Evolutionary conservation across 371 early-diverging fungal species (phyloP).

Genomic region (Batkoa obscura): DNA sequence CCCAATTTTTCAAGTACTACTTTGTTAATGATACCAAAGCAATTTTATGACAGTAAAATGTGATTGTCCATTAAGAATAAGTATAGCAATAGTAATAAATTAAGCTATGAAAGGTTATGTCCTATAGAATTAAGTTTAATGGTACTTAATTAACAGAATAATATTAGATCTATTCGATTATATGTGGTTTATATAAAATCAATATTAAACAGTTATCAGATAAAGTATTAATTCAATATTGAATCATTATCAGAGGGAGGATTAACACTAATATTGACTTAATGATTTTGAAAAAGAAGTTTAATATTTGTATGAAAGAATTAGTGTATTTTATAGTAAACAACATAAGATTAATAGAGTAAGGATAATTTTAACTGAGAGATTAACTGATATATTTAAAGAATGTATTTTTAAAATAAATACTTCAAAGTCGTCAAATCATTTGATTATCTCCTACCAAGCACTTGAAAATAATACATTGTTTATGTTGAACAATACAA

Average conservation of each 20-base stretch:
- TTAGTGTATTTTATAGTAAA: neutral
- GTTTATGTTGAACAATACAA: constrained; percentile 8
- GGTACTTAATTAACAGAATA: no score
- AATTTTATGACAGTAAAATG: neutral
- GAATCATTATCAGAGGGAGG: constrained; percentile 8
- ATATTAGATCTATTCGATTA: no score
- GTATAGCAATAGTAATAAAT: neutral
- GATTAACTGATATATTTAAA: constrained; percentile 10
- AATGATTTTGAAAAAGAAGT: neutral
- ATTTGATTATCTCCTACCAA: constrained; percentile 16
- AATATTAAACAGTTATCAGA: no score
- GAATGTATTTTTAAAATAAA: constrained; percentile 8
- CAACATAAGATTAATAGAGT: constrained; percentile 4
- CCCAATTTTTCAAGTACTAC: constrained; percentile 1
- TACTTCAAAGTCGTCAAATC: constrained; percentile 15
- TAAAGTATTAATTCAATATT: no score
- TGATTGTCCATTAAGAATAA: constrained; percentile 1
- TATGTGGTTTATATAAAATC: no score
- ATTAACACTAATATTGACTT: constrained; percentile 1
- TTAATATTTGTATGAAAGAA: constrained; percentile 6
- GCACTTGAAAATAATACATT: constrained; percentile 15
- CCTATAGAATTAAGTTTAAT: no score
- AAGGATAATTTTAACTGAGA: constrained; percentile 7
- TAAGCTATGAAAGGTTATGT: no score
- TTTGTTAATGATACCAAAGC: neutral